These are phyloP conservation scores for Didymella keratinophila DNA, from an alignment of 2,329 filamentous ascomycete genomes.

Conservation along the genomic window DNA sequence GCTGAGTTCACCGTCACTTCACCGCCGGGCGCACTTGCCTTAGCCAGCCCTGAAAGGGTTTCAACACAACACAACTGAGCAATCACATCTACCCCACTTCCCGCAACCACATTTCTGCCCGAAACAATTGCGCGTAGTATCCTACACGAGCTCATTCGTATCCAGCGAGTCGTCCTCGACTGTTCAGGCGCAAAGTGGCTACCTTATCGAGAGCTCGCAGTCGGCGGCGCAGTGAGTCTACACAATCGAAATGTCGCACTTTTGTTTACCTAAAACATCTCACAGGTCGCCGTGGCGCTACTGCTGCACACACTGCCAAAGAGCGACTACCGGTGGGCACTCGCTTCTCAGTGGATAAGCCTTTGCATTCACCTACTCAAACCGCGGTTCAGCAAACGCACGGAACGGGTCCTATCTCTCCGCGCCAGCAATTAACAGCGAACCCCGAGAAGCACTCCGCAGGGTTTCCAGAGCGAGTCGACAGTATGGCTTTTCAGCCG, in stretches of 20 bases:
- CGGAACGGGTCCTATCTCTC: constrained; percentile 1
- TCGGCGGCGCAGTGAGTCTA: constrained; percentile 37
- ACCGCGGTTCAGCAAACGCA: not conserved
- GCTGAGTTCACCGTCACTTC: constrained; percentile 5
- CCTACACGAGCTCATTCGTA: not conserved
- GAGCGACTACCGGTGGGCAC: constrained; percentile 31
- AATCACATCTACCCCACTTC: not conserved
- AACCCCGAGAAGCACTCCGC: not conserved
- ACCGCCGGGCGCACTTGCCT: constrained; percentile 4
- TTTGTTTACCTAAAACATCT: not conserved
- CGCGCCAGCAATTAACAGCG: constrained; percentile 19
- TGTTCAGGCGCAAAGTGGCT: constrained; percentile 28
- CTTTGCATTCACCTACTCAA: not conserved
- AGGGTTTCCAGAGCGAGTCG: constrained; percentile 18
- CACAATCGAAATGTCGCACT: not conserved
- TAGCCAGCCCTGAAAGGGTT: not conserved
- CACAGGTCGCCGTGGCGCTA: constrained; percentile 32
- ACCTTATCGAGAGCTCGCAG: constrained; percentile 25
- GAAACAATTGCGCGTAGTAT: too few species aligned
- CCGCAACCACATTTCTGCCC: not conserved
- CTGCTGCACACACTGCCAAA: constrained; percentile 21
- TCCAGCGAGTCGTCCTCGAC: not conserved
- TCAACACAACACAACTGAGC: not conserved
- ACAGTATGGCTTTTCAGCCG: constrained; percentile 41
- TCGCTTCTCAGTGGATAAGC: constrained; percentile 8